A percentile compares a stretch with the other conserved stretches of the same genome.
These are phyloP conservation scores for Phytopythium mirpurense DNA, from an alignment of 352 stramenopile species.

Conservation along the genomic window DNA sequence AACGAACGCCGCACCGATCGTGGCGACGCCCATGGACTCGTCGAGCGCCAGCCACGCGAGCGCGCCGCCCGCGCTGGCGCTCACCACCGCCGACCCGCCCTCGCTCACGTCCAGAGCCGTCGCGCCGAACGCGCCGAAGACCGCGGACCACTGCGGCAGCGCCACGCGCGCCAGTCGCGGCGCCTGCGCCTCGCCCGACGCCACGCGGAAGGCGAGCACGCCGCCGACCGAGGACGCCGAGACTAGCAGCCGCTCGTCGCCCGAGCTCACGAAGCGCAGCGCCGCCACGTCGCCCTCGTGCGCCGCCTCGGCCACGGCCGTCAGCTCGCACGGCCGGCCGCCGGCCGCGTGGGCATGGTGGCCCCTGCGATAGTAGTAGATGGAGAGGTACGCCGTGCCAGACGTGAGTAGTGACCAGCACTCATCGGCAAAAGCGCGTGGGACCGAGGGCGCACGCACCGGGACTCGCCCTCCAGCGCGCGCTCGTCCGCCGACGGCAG, in stretches of 20 bases:
- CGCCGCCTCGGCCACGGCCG: constrained; percentile 30
- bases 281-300: constrained; percentile 63
- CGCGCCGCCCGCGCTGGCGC: constrained; percentile 41
- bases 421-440: too few species aligned
- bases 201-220: constrained; percentile 39
- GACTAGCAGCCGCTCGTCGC: constrained; percentile 47
- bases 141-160: constrained; percentile 55
- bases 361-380: not conserved
- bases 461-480: constrained; percentile 40
- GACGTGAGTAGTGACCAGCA: too few species aligned
- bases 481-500: constrained; percentile 36
- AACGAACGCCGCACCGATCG: constrained; percentile 52
- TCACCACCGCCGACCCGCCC: constrained; percentile 39
- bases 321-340: constrained; percentile 25
- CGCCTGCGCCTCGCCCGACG: constrained; percentile 14
- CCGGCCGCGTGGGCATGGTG: not conserved
- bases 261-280: constrained; percentile 40
- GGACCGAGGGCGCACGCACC: constrained; percentile 15
- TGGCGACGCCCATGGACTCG: constrained; percentile 36
- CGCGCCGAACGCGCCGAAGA: constrained; percentile 33
- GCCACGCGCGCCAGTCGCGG: constrained; percentile 12
- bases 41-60: constrained; percentile 70
- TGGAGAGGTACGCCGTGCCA: too few species aligned
- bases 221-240: constrained; percentile 52
- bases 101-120: constrained; percentile 60